These are phyloP conservation scores for Nakazawaea ernobii DNA, from an alignment of 805 yeast genomes.

Conservation along the genomic window DNA sequence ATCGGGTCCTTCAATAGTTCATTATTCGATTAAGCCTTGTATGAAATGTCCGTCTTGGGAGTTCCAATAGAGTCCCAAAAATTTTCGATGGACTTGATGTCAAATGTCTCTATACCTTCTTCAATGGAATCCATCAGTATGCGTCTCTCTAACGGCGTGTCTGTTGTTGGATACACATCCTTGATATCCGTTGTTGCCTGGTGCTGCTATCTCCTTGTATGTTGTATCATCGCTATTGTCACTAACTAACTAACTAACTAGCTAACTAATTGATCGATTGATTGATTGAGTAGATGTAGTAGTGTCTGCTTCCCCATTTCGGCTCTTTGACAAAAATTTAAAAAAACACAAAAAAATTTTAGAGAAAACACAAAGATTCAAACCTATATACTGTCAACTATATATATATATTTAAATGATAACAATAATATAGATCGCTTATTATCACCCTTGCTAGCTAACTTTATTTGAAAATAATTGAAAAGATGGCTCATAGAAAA, in stretches of 20 bases:
- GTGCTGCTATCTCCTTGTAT: neutral
- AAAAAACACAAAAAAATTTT: neutral
- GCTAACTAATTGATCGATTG: neutral
- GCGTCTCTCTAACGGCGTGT: too few relatives aligned
- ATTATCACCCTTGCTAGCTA: neutral
- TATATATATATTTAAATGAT: neutral
- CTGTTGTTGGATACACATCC: too few relatives aligned
- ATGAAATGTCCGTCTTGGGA: too few relatives aligned
- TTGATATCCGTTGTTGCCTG: too few relatives aligned
- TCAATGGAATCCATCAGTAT: too few relatives aligned
- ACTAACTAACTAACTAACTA: too few relatives aligned
- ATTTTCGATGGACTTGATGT: too few relatives aligned
- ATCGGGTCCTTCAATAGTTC: too few relatives aligned
- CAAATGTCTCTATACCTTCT: too few relatives aligned
- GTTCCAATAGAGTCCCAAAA: too few relatives aligned
- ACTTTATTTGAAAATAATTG: slow-evolving; percentile 10
- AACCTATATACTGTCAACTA: too few relatives aligned
- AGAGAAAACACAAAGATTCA: neutral
- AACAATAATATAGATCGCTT: slow-evolving; percentile 2
- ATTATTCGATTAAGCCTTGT: too few relatives aligned
- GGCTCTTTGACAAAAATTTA: neutral
- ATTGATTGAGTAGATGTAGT: neutral
- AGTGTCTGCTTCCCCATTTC: slow-evolving; percentile 3
- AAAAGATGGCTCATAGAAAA: slow-evolving; percentile 41
- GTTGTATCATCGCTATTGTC: neutral